Percentiles rank a stretch among this genome's conserved stretches.
These are phyloP conservation scores for Cyberlindnera sargentensis DNA, from an alignment of 805 yeast genomes.

Conservation along the genomic window DNA sequence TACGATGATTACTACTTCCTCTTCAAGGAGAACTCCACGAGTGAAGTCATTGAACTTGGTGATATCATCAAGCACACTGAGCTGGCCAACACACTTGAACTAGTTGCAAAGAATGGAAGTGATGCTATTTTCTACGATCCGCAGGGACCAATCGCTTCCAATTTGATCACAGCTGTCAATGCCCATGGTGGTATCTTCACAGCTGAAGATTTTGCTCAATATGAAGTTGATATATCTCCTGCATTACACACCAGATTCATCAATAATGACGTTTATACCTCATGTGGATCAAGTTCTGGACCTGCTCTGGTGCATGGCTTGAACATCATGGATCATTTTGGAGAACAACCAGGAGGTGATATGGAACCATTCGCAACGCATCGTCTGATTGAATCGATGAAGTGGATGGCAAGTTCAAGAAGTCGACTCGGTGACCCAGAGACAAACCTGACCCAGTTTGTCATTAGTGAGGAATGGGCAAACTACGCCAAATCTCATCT, in stretches of 20 bases:
- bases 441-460: slow-evolving; percentile 29
- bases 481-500: slow-evolving; percentile 41
- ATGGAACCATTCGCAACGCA: slow-evolving; percentile 48
- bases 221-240: slow-evolving; percentile 37
- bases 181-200: slow-evolving; percentile 62
- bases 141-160: slow-evolving; percentile 60
- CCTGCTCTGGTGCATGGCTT: slow-evolving; percentile 74
- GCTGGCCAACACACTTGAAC: slow-evolving; percentile 59
- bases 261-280: slow-evolving; percentile 42
- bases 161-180: slow-evolving; percentile 44
- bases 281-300: slow-evolving; percentile 78
- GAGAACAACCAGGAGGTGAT: slow-evolving; percentile 37
- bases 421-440: slow-evolving; percentile 75
- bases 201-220: slow-evolving; percentile 57
- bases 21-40: slow-evolving; percentile 27
- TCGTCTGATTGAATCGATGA: slow-evolving; percentile 77
- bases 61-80: slow-evolving; percentile 53
- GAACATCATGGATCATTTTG: slow-evolving; percentile 47
- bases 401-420: slow-evolving; percentile 86
- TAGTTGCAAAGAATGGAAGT: slow-evolving; percentile 72
- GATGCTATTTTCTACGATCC: slow-evolving; percentile 80
- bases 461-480: slow-evolving; percentile 50
- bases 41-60: slow-evolving; percentile 41
- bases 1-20: slow-evolving; percentile 52
- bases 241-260: slow-evolving; percentile 38